Conservation (phyloP, 169 alveolate species). For the Cryptosporidium ubiquitum region DNA sequence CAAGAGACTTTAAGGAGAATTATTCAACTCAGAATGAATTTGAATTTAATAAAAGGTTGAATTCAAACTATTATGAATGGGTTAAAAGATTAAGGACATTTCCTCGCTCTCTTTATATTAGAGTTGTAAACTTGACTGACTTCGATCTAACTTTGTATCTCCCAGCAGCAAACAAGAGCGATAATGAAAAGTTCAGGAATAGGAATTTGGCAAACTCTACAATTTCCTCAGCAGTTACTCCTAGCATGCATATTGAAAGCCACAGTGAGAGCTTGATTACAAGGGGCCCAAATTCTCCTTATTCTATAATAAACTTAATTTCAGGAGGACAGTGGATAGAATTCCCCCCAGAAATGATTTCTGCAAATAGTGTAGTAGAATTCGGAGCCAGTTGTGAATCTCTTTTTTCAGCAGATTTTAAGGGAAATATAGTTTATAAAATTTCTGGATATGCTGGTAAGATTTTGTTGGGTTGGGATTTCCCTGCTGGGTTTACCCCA, state of each 20-base stretch:
- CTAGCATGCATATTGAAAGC: conserved; percentile 51
- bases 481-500: conserved; percentile 64
- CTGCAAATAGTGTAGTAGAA: conserved; percentile 29
- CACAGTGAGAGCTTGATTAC: conserved; percentile 32
- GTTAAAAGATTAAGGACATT: conserved; percentile 33
- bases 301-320: conserved; percentile 46
- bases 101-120: conserved; percentile 52
- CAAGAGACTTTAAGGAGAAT: background rate
- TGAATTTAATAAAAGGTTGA: conserved; percentile 1
- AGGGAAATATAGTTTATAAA: conserved; percentile 28
- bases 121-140: conserved; percentile 55
- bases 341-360: conserved; percentile 50
- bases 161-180: conserved; percentile 45
- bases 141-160: conserved; percentile 3
- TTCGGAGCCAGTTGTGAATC: conserved; percentile 70
- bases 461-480: conserved; percentile 48
- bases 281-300: conserved; percentile 65
- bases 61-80: conserved; percentile 50
- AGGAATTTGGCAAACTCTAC: conserved; percentile 47
- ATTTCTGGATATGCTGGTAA: conserved; percentile 71
- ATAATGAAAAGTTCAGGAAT: conserved; percentile 20
- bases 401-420: conserved; percentile 51
- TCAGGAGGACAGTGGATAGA: conserved; percentile 70
- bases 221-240: conserved; percentile 57
- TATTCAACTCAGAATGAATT: background rate